Base-by-base conservation (phyloP, 2,329 filamentous ascomycete species). In the Calonectria naviculata region DNA sequence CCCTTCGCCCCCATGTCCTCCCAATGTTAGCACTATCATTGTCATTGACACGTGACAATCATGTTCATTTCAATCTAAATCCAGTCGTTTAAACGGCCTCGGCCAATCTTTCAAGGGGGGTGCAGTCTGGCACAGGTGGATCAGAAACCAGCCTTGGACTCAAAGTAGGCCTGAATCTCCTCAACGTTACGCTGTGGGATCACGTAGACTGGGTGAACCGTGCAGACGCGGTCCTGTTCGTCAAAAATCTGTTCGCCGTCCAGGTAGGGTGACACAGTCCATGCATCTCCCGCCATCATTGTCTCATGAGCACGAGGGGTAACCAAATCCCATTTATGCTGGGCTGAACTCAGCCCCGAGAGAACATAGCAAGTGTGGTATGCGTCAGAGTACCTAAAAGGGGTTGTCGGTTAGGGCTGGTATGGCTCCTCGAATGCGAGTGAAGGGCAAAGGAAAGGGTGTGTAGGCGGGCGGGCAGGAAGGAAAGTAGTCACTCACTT, bases 301-400 rank as follows among this genome's bases (percentile, higher is more conserved):
- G 76, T 73, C 56, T 77, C 79, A 36, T 83, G 80, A 61, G 79
- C 70, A 54, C 83, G 82, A 72, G 79, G 75, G 67, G 75, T 67
- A 47, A 74, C 79, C 77, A 90, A 83, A 73, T 85, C 82, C 89
- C 89, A 91, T 78, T 88, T 85, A 81, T 98, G 90, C 84, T 97
- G 94, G 28, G 93, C 93, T 65, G 92, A 93, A 81, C 94, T 97
- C 75, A 98, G 87, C 6, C 96, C 96, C 26, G 93, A 92, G 24
- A 98, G 89, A 34, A 95, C 94, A 84, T 98, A 98, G 85, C 94
- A 97, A 52, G 95, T 95, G 84, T 98, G 96, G 80, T 98, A 98
- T 60, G 93, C 92, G 84, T 98, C 96, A 5, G 95, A 92, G 71
- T 88, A 87, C 78, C 93, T 95, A 71, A 47, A 60, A 28, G 60